Evolutionary conservation across 495 filamentous ascomycete genomes (phyloP).

Genomic region (Trichodelitschia bisporula): DNA sequence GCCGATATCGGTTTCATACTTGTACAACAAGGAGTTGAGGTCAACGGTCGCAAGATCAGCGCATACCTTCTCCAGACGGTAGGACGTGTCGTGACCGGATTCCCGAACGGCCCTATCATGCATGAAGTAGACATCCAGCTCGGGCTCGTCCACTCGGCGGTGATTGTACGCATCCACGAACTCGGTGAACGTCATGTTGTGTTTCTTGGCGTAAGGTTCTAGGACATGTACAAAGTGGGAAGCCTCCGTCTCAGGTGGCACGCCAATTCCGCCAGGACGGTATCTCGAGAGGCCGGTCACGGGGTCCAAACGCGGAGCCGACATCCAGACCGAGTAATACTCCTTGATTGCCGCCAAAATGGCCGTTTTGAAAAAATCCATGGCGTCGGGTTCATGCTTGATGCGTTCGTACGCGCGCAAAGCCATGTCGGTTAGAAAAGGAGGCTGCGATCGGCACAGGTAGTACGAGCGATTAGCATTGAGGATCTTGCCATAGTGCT

Average conservation of each 20-base stretch:
- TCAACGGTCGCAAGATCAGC: conserved; percentile 84
- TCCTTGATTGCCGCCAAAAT: conserved; percentile 90
- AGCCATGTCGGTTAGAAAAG: conserved; percentile 94
- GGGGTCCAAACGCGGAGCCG: conserved; percentile 52
- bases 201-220: conserved; percentile 62
- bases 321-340: conserved; percentile 78
- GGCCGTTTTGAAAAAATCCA: conserved; percentile 53
- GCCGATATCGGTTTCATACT: conserved; percentile 83
- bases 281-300: conserved; percentile 73
- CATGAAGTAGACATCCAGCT: conserved; percentile 81
- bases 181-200: conserved; percentile 52
- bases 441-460: conserved; percentile 75
- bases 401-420: conserved; percentile 74
- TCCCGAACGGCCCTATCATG: conserved; percentile 89
- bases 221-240: conserved; percentile 73
- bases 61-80: conserved; percentile 69
- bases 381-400: conserved; percentile 45
- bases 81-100: conserved; percentile 91
- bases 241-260: conserved; percentile 85
- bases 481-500: conserved; percentile 93
- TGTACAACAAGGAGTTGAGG: conserved; percentile 79
- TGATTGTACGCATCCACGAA: conserved; percentile 75
- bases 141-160: conserved; percentile 52
- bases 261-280: conserved; percentile 65
- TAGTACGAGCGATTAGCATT: conserved; percentile 96